Evolutionary conservation across 2,329 filamentous ascomycete genomes (phyloP).

Genomic region (Colletotrichum tanaceti): DNA sequence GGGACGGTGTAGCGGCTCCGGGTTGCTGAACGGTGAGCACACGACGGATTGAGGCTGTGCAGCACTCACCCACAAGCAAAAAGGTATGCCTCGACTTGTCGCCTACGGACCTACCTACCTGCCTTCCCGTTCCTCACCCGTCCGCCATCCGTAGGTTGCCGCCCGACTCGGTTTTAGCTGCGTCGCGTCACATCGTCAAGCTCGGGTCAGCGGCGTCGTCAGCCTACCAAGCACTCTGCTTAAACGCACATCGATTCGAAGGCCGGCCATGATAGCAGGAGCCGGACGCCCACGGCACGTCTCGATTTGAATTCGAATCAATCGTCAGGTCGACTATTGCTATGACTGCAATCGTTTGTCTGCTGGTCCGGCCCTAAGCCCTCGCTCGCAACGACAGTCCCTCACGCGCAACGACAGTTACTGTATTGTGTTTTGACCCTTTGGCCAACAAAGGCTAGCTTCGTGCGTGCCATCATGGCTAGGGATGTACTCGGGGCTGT

Average conservation of each 20-base stretch:
- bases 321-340: constrained; percentile 4
- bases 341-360: constrained; percentile 1
- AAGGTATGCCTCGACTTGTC: constrained; percentile 9
- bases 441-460: constrained; percentile 1
- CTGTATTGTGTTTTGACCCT: constrained; percentile 10
- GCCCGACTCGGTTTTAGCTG: constrained; percentile 10
- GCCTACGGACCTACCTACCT: neutral
- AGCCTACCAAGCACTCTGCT: constrained; percentile 1
- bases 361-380: constrained; percentile 16
- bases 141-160: constrained; percentile 11
- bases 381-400: constrained; percentile 5
- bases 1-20: constrained; percentile 21
- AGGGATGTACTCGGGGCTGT: constrained; percentile 18
- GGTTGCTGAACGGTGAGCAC: neutral
- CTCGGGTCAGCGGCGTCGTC: constrained; percentile 9
- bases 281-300: constrained; percentile 3
- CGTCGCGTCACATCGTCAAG: constrained; percentile 10
- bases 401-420: constrained; percentile 6
- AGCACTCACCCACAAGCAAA: constrained; percentile 10
- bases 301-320: constrained; percentile 1
- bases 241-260: neutral
- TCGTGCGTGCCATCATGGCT: constrained; percentile 26
- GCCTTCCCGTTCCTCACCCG: neutral
- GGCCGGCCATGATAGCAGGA: neutral
- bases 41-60: constrained; percentile 30